phyloP scores from a whole-genome alignment of 305 asterid genomes.

The Solanum aculeatissimum region DNA sequence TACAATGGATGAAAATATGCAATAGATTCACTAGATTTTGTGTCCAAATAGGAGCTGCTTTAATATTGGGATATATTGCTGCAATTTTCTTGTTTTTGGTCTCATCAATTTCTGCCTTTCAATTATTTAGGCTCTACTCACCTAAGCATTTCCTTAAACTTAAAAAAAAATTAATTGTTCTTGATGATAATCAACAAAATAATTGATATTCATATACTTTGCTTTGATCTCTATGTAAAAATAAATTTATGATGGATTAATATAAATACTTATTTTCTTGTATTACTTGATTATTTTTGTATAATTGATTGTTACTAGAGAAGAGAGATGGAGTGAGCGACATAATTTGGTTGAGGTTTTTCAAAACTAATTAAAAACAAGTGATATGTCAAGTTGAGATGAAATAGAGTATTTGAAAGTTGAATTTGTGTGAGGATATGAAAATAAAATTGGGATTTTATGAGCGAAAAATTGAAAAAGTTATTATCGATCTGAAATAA shows the following conservation, averaged over 20 bases:
- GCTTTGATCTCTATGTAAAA: not conserved
- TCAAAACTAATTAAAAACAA: too few relatives aligned
- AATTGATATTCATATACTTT: not conserved
- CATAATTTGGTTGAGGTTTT: not conserved
- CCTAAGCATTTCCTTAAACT: conserved; percentile 36
- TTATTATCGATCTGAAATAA: too few relatives aligned
- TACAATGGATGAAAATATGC: conserved; percentile 71
- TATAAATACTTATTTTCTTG: not conserved
- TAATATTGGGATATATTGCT: conserved; percentile 31
- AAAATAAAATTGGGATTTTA: not conserved
- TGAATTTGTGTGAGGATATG: not conserved
- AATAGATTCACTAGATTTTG: conserved; percentile 47
- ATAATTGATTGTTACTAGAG: not conserved
- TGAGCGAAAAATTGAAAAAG: not conserved
- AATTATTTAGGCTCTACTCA: conserved; percentile 48
- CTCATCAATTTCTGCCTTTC: conserved; percentile 43
- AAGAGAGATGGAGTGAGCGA: not conserved
- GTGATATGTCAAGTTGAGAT: not conserved
- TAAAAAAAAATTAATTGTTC: conserved; percentile 13
- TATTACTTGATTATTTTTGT: not conserved
- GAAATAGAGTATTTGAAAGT: not conserved
- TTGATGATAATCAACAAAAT: not conserved
- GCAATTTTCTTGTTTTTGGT: conserved; percentile 22
- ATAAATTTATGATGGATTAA: not conserved
- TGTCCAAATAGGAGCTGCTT: conserved; percentile 42